Percentiles rank a stretch among this genome's conserved stretches.
These are phyloP conservation scores for Diaporthe citrichinensis DNA, from an alignment of 2,329 filamentous ascomycete genomes.

Conservation along the genomic window DNA sequence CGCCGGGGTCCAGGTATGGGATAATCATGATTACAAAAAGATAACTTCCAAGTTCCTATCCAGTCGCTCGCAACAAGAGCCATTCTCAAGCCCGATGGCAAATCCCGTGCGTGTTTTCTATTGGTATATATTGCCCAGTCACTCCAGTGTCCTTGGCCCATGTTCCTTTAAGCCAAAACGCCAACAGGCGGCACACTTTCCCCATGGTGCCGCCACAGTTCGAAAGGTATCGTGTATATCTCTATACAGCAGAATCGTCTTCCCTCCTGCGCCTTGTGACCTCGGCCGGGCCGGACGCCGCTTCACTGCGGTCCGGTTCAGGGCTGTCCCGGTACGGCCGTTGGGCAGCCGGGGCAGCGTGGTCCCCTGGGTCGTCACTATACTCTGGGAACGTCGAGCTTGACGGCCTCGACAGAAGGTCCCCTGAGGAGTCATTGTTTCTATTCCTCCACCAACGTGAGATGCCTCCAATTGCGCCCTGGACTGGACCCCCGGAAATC, in stretches of 20 bases:
- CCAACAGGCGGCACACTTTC: constrained; percentile 27
- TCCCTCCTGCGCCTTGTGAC: constrained; percentile 35
- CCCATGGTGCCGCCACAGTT: constrained; percentile 15
- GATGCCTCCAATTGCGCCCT: constrained; percentile 66
- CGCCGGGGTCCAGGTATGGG: not conserved
- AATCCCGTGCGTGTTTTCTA: constrained; percentile 34
- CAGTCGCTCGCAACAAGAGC: constrained; percentile 29
- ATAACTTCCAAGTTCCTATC: constrained; percentile 22
- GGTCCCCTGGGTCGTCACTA: constrained; percentile 40
- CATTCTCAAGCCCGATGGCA: not conserved
- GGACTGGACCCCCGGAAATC: constrained; percentile 55
- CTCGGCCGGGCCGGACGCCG: constrained; percentile 7
- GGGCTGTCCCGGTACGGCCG: constrained; percentile 32
- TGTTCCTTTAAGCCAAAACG: constrained; percentile 33
- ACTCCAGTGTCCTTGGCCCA: constrained; percentile 20
- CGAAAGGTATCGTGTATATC: constrained; percentile 10
- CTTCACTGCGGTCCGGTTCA: constrained; percentile 1
- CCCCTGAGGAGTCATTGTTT: constrained; percentile 29
- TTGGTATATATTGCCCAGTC: constrained; percentile 39
- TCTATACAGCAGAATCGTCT: constrained; percentile 42
- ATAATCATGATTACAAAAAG: constrained; percentile 28
- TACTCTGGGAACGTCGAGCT: constrained; percentile 41
- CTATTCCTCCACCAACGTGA: constrained; percentile 67
- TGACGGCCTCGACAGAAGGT: constrained; percentile 19
- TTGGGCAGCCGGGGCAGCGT: constrained; percentile 14